These are phyloP conservation scores for Ulota crispa DNA, from an alignment of 225 moss, liverwort and hornwort genomes.

Conservation along the genomic window DNA sequence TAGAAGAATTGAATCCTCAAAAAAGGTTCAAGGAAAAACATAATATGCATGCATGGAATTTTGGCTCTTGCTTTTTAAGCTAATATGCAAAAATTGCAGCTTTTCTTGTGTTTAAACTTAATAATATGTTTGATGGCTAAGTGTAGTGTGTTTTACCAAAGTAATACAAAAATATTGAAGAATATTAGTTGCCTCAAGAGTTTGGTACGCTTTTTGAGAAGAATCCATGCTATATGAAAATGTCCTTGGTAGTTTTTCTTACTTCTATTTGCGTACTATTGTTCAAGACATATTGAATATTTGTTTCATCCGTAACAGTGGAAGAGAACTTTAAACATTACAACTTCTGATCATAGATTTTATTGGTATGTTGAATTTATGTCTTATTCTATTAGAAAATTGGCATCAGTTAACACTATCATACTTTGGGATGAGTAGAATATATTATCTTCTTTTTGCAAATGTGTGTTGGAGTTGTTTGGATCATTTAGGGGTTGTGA, in stretches of 20 bases:
- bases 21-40: constrained; percentile 27
- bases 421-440: not conserved
- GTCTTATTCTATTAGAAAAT: not conserved
- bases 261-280: constrained; percentile 12
- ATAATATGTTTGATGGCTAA: constrained; percentile 8
- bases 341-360: not conserved
- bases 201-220: constrained; percentile 48
- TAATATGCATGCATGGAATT: no score
- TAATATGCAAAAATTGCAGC: no score
- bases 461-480: no score
- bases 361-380: not conserved
- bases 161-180: constrained; percentile 56
- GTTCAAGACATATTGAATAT: constrained; percentile 8
- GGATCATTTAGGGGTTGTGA: no score
- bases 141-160: constrained; percentile 71
- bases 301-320: not conserved
- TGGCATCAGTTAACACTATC: not conserved
- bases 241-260: constrained; percentile 64
- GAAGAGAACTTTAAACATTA: not conserved
- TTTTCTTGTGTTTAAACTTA: not conserved
- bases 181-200: constrained; percentile 59
- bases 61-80: no score
- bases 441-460: not conserved
- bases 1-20: no score
- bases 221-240: constrained; percentile 44